phyloP scores from a whole-genome alignment of 306 rosid genomes.

The Gillenia trifoliata region DNA sequence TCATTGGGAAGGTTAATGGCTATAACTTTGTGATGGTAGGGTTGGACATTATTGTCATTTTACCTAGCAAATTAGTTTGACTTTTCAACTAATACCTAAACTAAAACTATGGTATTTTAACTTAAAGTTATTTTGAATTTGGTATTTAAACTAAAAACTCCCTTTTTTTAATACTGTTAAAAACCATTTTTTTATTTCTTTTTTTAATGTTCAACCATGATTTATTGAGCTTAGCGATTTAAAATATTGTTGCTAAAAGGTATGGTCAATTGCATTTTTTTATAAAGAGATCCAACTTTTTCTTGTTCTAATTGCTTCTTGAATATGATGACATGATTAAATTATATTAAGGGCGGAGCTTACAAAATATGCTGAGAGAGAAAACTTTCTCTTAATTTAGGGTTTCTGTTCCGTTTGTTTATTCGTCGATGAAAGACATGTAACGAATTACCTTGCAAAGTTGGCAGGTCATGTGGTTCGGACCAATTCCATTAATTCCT shows the following conservation, averaged over 20 bases:
- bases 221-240: background rate
- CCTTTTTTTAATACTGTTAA: background rate
- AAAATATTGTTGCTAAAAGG: constrained; percentile 1
- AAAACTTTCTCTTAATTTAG: background rate
- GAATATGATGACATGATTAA: constrained; percentile 16
- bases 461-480: background rate
- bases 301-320: constrained; percentile 16
- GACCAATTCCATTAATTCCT: background rate
- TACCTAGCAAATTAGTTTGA: no score
- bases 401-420: background rate
- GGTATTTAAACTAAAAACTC: no score
- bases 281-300: background rate
- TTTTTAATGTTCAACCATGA: background rate
- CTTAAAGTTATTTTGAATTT: no score
- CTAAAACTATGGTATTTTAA: no score
- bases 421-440: constrained; percentile 18
- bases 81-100: no score
- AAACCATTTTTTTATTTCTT: background rate
- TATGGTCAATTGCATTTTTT: constrained; percentile 10
- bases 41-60: no score
- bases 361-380: constrained; percentile 21
- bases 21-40: no score
- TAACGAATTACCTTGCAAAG: background rate
- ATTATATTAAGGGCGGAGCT: constrained; percentile 10
- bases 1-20: no score